Evolutionary conservation across 2,329 filamentous ascomycete species (phyloP).

Genomic region (Colletotrichum eleusines): DNA sequence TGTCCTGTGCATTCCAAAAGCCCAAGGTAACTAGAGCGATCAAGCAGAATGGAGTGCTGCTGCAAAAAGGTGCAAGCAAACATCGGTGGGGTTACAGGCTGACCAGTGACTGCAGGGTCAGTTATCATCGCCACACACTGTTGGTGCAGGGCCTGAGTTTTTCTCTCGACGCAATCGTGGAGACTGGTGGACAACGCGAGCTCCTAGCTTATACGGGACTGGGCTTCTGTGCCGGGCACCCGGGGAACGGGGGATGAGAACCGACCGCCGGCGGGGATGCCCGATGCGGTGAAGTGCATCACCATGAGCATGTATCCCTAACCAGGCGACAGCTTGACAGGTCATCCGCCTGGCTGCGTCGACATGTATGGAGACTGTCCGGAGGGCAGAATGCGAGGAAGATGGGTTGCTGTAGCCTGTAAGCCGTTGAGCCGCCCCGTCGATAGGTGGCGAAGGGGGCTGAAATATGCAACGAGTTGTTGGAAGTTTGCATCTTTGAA

Average conservation of each 20-base stretch:
- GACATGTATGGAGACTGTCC: neutral
- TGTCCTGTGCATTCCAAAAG: neutral
- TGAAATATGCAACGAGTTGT: slow-evolving; percentile 1
- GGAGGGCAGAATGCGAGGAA: neutral
- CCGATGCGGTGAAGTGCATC: slow-evolving; percentile 18
- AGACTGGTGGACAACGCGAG: slow-evolving; percentile 26
- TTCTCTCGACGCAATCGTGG: slow-evolving; percentile 11
- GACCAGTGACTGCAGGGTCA: slow-evolving; percentile 13
- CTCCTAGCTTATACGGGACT: slow-evolving; percentile 4
- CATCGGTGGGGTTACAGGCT: neutral
- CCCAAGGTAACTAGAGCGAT: neutral
- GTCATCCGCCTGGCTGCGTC: slow-evolving; percentile 21
- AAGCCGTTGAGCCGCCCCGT: too few relatives aligned
- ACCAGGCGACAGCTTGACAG: neutral
- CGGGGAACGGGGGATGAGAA: slow-evolving; percentile 28
- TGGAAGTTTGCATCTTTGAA: slow-evolving; percentile 12
- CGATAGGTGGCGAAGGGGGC: neutral
- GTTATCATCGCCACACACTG: slow-evolving; percentile 15
- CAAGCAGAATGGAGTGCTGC: neutral
- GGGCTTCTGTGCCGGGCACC: slow-evolving; percentile 7
- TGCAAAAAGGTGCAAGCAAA: neutral
- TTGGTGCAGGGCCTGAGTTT: neutral
- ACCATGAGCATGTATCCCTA: neutral
- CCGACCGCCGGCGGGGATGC: slow-evolving; percentile 15
- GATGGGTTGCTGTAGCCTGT: neutral